Evolutionary conservation across 1,139 yeast genomes (phyloP), one percentile per base, ranked within the genome.

Genomic region (Zhuliangozyma blackwelliae): DNA sequence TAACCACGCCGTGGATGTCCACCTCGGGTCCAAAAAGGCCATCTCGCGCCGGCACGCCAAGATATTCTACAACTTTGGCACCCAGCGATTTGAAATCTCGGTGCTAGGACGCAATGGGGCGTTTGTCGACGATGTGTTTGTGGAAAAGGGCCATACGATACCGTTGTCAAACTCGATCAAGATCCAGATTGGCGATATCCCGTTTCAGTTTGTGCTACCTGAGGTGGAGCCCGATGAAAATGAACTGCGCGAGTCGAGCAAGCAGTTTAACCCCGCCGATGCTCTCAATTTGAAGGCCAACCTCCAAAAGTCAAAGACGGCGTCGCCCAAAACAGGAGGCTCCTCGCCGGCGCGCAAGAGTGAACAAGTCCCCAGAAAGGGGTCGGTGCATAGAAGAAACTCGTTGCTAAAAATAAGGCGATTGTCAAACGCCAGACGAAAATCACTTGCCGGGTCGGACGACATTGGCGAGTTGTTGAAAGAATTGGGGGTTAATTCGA

Each of bases 101-200:
- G 89, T 92, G 4, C 68, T 89, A 48, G 98, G 98, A 19, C 74
- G 95, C 50, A 92, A 92, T 55, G 98, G 98, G 26, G 97, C 97
- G 1, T 92, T 90, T 66, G 95, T 92, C 3, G 92, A 90, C 59
- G 96, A 89, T 49, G 68, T 69, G 25, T 92, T 89, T 57, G 82
- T 90, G 10, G 96, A 87, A 53, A 79, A 85, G 43, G 97, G 96
- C 9, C 80, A 86, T 31, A 90, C 97, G 0, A 88, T 89, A 5
- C 95, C 96, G 1, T 67, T 92, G 39, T 68, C 68, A 10, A 89
- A 90, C 60, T 82, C 83, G 20, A 82, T 95, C 2, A 84, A 84
- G 49, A 81, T 94, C 37, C 97, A 92, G 59, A 86, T 92, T 38
- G 97, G 97, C 8, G 95, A 88, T 53, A 87, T 92, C 21, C 82